Base-by-base conservation (phyloP, 768 basidiomycete genomes). In the Termitomyces bulborhizus region DNA sequence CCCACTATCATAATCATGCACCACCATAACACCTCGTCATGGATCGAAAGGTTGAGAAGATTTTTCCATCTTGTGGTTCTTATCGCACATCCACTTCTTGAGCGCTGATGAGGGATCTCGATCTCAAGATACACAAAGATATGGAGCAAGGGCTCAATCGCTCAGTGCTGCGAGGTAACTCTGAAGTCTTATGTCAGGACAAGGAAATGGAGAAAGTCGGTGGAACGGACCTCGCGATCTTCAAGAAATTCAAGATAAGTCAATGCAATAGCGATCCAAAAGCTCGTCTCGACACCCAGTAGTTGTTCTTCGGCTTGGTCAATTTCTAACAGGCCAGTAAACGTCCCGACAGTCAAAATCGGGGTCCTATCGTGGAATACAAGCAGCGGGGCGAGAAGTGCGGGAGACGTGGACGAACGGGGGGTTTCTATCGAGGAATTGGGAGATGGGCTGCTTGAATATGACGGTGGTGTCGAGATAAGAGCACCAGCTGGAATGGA, bases 171-270 rank as follows among this genome's bases (percentile, higher is more conserved):
- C 81, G 6, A 84, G 67, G 63, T 83, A 84, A 56, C 82, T 82
- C 82, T 84, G 39, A n/a, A 50, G n/a, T 29, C 29, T 29, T 29
- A 46, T 32, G 46, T 51, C 44, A 56, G 34, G 12, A 53, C 34
- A 8, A 18, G 21, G 1, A 46, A n/a, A 18, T 29, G 34, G 24
- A 24, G 3, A 13, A 13, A n/a, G 8, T 46, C 31, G 16, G 52
- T 36, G 24, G 27, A 40, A 68, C 84, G 57, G 59, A 89, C 90
- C 74, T 90, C 89, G 62, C 88, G 76, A 60, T 91, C 88, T 62
- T 80, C 81, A 61, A 92, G 67, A 63, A 89, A 92, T 56, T 88
- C 88, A 12, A 89, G 68, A 65, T 90, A 93, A 3, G 87, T 84
- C 62, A 91, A 65, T 0, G 84, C 84, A 40, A 88, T 73, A 0